These are phyloP conservation scores for Rutidosis leptorrhynchoides DNA, from an alignment of 129 eudicot species.

Conservation along the genomic window DNA sequence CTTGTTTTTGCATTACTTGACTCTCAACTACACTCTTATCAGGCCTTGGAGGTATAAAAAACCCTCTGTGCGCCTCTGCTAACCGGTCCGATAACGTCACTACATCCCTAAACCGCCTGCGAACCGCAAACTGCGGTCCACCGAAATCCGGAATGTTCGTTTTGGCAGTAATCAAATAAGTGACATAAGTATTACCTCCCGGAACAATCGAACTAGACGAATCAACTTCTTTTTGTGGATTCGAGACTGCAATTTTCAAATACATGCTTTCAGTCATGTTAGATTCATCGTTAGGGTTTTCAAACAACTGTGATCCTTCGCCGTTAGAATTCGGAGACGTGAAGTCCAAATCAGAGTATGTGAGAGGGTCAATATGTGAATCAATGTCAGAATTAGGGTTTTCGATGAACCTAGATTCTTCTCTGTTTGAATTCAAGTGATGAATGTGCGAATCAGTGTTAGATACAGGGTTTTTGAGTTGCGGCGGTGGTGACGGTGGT, in stretches of 20 bases:
- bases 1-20: constrained; percentile 96
- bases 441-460: not conserved
- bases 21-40: constrained; percentile 92
- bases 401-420: constrained; percentile 1
- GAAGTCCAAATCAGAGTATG: constrained; percentile 36
- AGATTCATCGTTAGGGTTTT: constrained; percentile 23
- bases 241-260: constrained; percentile 56
- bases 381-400: constrained; percentile 15
- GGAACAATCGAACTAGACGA: constrained; percentile 67
- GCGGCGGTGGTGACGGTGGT: constrained; percentile 22
- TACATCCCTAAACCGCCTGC: constrained; percentile 79
- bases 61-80: constrained; percentile 67
- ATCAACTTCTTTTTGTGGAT: constrained; percentile 71
- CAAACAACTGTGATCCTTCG: constrained; percentile 8
- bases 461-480: constrained; percentile 14
- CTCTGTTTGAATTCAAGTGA: constrained; percentile 25
- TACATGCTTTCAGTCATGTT: constrained; percentile 8
- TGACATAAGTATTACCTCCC: constrained; percentile 61
- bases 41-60: constrained; percentile 81
- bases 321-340: constrained; percentile 29
- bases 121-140: constrained; percentile 55
- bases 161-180: constrained; percentile 59
- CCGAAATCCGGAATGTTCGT: constrained; percentile 61
- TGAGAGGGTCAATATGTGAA: constrained; percentile 32
- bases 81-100: constrained; percentile 81